Conservation (phyloP, 1,284 basidiomycete species). For the Cerioporus squamosus region DNA sequence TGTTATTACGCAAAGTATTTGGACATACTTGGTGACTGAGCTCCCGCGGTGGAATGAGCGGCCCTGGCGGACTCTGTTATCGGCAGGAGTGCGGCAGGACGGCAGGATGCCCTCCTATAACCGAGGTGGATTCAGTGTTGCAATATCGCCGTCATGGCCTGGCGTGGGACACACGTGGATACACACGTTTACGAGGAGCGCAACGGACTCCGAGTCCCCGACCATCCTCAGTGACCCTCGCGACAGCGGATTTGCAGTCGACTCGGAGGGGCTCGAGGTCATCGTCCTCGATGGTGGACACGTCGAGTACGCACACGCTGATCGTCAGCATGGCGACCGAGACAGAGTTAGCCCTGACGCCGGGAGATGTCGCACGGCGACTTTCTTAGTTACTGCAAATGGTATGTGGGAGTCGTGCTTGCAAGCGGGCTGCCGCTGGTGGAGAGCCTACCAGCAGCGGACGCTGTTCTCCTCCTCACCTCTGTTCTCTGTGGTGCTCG, state of each 20-base stretch:
- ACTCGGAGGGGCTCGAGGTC: neutral
- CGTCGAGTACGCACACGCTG: neutral
- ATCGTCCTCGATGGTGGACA: neutral
- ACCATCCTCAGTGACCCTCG: neutral
- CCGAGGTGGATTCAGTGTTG: neutral
- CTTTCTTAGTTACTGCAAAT: conserved; percentile 14
- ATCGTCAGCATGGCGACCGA: conserved; percentile 15
- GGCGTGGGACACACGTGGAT: neutral
- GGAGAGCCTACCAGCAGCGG: too few relatives aligned
- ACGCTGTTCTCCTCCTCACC: neutral
- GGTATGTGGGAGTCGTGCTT: neutral
- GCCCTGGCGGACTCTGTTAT: too few relatives aligned
- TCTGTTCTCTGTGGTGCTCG: conserved; percentile 1
- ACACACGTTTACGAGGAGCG: neutral
- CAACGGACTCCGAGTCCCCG: too few relatives aligned
- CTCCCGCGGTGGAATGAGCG: too few relatives aligned
- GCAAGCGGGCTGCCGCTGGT: neutral
- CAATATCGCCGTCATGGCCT: neutral
- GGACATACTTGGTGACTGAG: too few relatives aligned
- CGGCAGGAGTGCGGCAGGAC: neutral
- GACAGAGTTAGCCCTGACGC: conserved; percentile 9
- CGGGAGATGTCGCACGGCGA: conserved; percentile 5
- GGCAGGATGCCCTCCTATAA: neutral
- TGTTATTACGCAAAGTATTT: too few relatives aligned
- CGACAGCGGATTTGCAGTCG: neutral